phyloP scores from a whole-genome alignment of 495 filamentous ascomycete species.

The Neurospora sp. region DNA sequence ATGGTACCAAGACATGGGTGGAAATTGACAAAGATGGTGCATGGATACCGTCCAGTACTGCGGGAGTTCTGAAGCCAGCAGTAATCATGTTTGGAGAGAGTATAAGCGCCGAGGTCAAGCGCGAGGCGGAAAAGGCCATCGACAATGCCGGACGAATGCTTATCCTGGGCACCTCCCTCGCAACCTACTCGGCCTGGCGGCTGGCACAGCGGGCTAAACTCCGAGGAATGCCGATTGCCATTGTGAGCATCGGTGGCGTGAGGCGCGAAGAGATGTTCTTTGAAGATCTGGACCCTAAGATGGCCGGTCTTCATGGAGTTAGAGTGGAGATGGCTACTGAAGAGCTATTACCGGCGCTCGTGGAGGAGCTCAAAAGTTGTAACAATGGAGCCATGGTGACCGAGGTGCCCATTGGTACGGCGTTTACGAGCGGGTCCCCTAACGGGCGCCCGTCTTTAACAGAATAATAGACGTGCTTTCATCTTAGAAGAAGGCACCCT shows the following conservation, averaged over 20 bases:
- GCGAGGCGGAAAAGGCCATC: slow-evolving; percentile 67
- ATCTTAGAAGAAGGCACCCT: slow-evolving; percentile 31
- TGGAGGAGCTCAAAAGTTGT: slow-evolving; percentile 24
- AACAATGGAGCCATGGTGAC: not conserved
- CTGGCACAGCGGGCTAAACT: slow-evolving; percentile 74
- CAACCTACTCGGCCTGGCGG: slow-evolving; percentile 91
- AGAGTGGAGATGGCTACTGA: slow-evolving; percentile 46
- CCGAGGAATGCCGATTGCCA: slow-evolving; percentile 70
- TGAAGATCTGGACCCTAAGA: slow-evolving; percentile 33
- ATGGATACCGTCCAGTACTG: slow-evolving; percentile 56
- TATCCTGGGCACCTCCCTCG: slow-evolving; percentile 78
- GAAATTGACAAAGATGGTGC: slow-evolving; percentile 74
- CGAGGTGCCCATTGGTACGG: not conserved
- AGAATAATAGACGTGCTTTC: not conserved
- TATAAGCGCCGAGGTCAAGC: slow-evolving; percentile 55
- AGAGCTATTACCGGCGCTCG: slow-evolving; percentile 42
- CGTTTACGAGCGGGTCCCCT: not conserved
- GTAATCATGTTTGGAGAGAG: slow-evolving; percentile 96
- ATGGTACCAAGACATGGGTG: slow-evolving; percentile 48
- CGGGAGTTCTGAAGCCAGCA: slow-evolving; percentile 78
- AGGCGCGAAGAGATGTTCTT: slow-evolving; percentile 68
- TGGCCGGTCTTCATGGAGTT: slow-evolving; percentile 37
- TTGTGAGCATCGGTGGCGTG: slow-evolving; percentile 75
- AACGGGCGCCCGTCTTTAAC: not conserved
- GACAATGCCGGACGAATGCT: slow-evolving; percentile 64